Conservation (phyloP, 257 asterid species). For the Solanum sitiens region DNA sequence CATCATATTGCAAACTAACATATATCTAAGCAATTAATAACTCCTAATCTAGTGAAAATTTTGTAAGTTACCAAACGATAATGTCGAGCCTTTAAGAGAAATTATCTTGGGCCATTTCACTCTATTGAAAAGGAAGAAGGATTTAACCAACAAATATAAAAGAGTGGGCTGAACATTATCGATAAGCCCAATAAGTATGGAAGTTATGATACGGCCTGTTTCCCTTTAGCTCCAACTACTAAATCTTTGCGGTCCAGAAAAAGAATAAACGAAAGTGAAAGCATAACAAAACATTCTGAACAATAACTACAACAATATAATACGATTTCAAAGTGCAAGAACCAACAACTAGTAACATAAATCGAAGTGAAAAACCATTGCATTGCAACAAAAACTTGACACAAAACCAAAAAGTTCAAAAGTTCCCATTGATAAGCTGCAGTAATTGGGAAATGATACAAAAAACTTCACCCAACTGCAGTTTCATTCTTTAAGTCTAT, state of each 20-base stretch:
- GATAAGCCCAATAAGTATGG: background rate
- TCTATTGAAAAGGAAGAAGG: no score
- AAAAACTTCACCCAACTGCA: conserved; percentile 2
- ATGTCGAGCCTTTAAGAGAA: background rate
- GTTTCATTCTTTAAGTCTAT: background rate
- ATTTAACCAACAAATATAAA: no score
- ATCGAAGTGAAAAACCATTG: background rate
- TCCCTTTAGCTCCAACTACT: background rate
- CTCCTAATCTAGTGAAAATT: no score
- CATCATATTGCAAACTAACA: background rate
- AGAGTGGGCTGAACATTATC: no score
- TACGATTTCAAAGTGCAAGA: background rate
- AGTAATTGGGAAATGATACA: background rate
- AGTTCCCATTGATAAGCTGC: background rate
- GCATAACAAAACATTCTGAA: background rate
- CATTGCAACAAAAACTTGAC: background rate
- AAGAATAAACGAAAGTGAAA: no score
- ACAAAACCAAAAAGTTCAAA: background rate
- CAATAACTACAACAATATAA: background rate
- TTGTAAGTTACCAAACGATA: no score
- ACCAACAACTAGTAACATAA: background rate
- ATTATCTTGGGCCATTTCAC: background rate
- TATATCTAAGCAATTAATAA: no score
- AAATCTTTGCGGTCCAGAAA: background rate
- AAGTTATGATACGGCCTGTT: background rate